Evolutionary conservation across 768 basidiomycete genomes (phyloP).

Genomic region (Leccinum fibrillosum): DNA sequence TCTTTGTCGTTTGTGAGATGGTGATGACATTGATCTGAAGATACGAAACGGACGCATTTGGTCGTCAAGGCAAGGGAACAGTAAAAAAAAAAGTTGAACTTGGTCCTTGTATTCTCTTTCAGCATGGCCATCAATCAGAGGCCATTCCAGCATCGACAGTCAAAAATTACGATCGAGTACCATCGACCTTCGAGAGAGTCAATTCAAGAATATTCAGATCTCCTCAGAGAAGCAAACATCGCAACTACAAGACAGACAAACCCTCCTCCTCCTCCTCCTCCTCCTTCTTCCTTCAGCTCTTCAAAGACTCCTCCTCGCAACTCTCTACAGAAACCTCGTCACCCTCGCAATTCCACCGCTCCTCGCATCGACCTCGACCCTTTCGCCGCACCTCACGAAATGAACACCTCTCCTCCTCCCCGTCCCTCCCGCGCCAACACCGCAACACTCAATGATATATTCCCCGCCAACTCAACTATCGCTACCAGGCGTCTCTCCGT

Average conservation of each 20-base stretch:
- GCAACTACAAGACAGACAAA: conserved; percentile 7
- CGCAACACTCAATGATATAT: conserved; percentile 73
- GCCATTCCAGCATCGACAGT: conserved; percentile 43
- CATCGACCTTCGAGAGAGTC: conserved; percentile 72
- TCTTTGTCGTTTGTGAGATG: conserved; percentile 14
- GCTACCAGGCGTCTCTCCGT: conserved; percentile 52
- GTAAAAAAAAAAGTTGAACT: not conserved
- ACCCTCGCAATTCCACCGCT: conserved; percentile 45
- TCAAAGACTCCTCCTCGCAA: conserved; percentile 40
- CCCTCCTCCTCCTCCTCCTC: conserved; percentile 26
- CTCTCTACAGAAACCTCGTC: conserved; percentile 60
- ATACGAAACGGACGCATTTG: not conserved
- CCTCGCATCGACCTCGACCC: conserved; percentile 52
- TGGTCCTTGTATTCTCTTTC: not conserved
- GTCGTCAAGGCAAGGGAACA: not conserved
- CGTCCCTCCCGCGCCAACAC: conserved; percentile 86
- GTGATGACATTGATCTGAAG: not conserved
- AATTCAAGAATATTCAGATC: conserved; percentile 74
- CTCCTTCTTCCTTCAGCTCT: conserved; percentile 32
- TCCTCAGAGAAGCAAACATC: conserved; percentile 57
- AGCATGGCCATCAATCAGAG: conserved; percentile 40
- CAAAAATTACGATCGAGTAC: conserved; percentile 73
- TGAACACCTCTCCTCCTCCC: conserved; percentile 54
- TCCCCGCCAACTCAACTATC: conserved; percentile 41
- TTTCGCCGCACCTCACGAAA: conserved; percentile 41